phyloP scores from a whole-genome alignment of 345 rosid species.

The Cardamine resedifolia region DNA sequence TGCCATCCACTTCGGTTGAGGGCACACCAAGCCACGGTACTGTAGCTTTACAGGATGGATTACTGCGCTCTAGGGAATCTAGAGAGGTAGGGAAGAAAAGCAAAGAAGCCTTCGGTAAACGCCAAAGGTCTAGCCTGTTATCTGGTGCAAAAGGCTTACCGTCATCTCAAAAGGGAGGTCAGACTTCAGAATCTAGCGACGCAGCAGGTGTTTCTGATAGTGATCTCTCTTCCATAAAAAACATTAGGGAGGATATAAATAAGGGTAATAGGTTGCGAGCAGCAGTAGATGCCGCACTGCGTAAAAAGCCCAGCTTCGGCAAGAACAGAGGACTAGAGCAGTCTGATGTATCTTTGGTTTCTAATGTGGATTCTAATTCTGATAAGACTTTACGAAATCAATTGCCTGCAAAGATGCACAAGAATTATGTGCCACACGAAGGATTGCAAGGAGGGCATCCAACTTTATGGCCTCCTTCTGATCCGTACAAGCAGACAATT shows the following conservation, averaged over 20 bases:
- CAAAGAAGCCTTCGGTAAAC: constrained; percentile 49
- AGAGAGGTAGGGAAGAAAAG: constrained; percentile 60
- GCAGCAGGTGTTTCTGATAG: constrained; percentile 46
- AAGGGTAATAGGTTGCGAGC: constrained; percentile 68
- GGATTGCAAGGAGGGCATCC: constrained; percentile 48
- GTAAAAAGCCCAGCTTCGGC: constrained; percentile 69
- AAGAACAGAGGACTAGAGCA: constrained; percentile 56
- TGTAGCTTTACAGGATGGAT: constrained; percentile 57
- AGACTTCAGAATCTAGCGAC: constrained; percentile 49
- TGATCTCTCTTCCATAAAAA: constrained; percentile 54
- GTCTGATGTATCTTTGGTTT: constrained; percentile 45
- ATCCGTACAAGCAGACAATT: constrained; percentile 43
- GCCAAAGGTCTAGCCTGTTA: constrained; percentile 44
- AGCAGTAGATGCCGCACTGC: constrained; percentile 79
- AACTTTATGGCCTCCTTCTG: constrained; percentile 35
- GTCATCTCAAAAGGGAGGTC: constrained; percentile 55
- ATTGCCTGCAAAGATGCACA: constrained; percentile 42
- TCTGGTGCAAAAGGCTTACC: constrained; percentile 47
- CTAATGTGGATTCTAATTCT: constrained; percentile 45
- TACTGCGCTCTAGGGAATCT: constrained; percentile 51
- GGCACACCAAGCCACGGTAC: constrained; percentile 40
- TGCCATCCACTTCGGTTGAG: constrained; percentile 56
- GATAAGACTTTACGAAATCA: constrained; percentile 52
- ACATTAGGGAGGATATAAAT: constrained; percentile 47
- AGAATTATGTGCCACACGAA: constrained; percentile 44